Evolutionary conservation across 2,329 filamentous ascomycete genomes (phyloP), one percentile per base, ranked within the genome.

Genomic region (Colletotrichum tropicicola): DNA sequence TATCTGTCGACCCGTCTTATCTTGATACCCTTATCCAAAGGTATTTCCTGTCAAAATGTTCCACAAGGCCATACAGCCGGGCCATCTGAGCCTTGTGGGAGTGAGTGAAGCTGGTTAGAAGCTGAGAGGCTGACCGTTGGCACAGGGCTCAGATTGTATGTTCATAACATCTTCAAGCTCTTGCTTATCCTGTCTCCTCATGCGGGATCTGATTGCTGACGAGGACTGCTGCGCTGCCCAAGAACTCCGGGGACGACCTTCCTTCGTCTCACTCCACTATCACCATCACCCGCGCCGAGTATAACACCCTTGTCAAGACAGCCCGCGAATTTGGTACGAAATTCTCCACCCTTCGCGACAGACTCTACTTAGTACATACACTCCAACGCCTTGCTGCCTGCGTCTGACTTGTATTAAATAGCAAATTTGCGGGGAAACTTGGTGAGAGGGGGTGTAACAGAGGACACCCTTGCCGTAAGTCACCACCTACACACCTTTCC

Each of bases 1-100:
- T 57, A 62, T 66, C 87, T 9, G 83, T 90, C 68, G 86, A 87
- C 67, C 87, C 84, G 71, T 75, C 77, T 52, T 87, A 90, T 77
- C 87, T 90, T 70, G 85, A 90, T 70, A 85, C 87, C 61, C 79
- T 91, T 48, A 72, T 89, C 56, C 83, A 85, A 73, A 85, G 87
- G 90, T 91, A 77, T 79, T 83, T 60, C 17, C 12, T 43, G 17
- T 15, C 37, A 12, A 12, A 17, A 17, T 15, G 19, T 43, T 19
- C 7, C 17, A 43, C 39, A 19, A 21, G n/a, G 17, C 39, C n/a
- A n/a, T n/a, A n/a, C n/a, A n/a, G n/a, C n/a, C n/a, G n/a, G n/a
- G n/a, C n/a, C n/a, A n/a, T n/a, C n/a, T n/a, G n/a, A n/a, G n/a
- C n/a, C n/a, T n/a, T n/a, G n/a, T n/a, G n/a, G n/a, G n/a, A n/a